Evolutionary conservation across 169 alveolate genomes (phyloP), one percentile per base, ranked within the genome.

Genomic region (Plasmodium falciparum): DNA sequence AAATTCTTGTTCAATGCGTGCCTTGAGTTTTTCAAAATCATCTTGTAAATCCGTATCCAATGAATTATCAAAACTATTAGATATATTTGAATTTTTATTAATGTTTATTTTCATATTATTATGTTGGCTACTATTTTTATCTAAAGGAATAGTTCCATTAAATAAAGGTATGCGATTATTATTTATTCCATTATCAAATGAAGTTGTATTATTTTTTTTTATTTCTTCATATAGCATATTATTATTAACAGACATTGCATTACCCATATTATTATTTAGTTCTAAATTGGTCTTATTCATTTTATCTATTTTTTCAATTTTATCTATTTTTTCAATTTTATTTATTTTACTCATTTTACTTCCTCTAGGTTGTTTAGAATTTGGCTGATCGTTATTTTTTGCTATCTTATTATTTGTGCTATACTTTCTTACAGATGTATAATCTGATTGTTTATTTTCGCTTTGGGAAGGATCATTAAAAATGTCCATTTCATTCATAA

Each of bases 141-240:
- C 83, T 22, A 56, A 17, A 24, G 45, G 22, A 9, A 49, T 17
- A n/a, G 67, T 13, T 8, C 47, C 83, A 49, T 56, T 80, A 69
- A 80, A 80, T 4, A 33, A 33, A 7, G 59, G 24, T 24, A 61
- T 33, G 45, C 45, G 45, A 17, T 61, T 22, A 69, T 80, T 56
- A 47, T 29, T 70, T 20, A 33, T 69, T 39, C 47, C 5, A 17
- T 80, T 80, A 20, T 78, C 89, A 12, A 78, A 66, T 7, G 83
- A 62, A 29, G 47, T 52, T 20, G 45, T 80, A 49, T 24, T 69
- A 56, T 69, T 49, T 73, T 52, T 80, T 58, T 66, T 69, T 17
- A 69, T 3, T 33, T 80, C 90, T 12, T 80, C 65, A 69, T 49
- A 69, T 24, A 43, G 20, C 58, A 49, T 54, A 69, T 45, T 69